Base-by-base conservation (phyloP, 106 monocot species). In the Acorus gramineus region DNA sequence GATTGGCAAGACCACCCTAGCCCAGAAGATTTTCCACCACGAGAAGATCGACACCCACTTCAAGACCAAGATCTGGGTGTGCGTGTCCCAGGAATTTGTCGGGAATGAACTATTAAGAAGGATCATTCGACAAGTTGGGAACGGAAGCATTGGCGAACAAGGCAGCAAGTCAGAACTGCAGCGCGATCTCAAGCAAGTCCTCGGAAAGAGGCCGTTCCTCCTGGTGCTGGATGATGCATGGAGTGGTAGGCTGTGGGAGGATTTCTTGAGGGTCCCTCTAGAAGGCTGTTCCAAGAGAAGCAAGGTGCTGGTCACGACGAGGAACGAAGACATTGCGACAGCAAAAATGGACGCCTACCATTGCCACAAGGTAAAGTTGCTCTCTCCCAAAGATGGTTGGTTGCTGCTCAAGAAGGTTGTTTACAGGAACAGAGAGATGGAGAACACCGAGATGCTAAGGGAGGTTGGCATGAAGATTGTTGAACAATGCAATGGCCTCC, bases 391-490 rank as follows among this genome's bases (percentile, higher is more conserved):
- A 14, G 57, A 62, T 6, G 9, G 66, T 8, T 66, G 66, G 66
- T 11, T 43, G n/a, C 43, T 66, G 66, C 66, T 66, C 9, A 66
- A 55, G 42, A 8, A 43, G 28, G 54, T 66, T 9, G 53, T 66
- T 48, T 50, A 52, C 44, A 52, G 63, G 8, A 62, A 67, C 6
- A 11, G 5, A 4, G 61, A 14, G 2, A 53, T 52, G 5, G 62
- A 62, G 11, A 46, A 61, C 44, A 61, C 53, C 0, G 5, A 6
- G 6, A 7, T 14, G 3, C 42, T 78, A 5, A 63, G 63, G 28
- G 67, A 68, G 42, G 6, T 78, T 8, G 82, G 82, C n/a, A 54
- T 74, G 61, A 56, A 73, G 28, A 75, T 83, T 52, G 75, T 75
- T 1, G 54, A 68, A 5, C 74, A 72, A 53, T 83, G 82, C 47